Conservation (phyloP, 768 basidiomycete species). For the Pisolithus microcarpus region DNA sequence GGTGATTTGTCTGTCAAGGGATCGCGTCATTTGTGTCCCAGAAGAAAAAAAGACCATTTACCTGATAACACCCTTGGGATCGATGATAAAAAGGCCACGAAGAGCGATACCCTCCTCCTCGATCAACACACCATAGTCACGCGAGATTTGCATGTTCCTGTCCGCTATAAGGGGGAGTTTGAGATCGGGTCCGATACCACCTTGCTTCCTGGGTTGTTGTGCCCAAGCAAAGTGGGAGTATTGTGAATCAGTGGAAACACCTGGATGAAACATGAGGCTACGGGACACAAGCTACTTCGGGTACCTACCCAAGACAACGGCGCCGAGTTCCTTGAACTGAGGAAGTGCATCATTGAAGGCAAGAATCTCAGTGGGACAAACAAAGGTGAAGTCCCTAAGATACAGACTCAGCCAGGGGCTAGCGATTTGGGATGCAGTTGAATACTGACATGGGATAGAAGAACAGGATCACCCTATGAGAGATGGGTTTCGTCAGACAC, state of each 20-base stretch:
- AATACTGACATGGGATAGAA: constrained; percentile 84
- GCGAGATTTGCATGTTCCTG: constrained; percentile 68
- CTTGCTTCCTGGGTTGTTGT: constrained; percentile 70
- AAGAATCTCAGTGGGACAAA: constrained; percentile 93
- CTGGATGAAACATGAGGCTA: constrained; percentile 25
- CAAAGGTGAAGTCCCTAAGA: constrained; percentile 76
- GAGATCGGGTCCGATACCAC: constrained; percentile 86
- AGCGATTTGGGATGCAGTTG: not conserved
- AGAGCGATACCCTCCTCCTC: constrained; percentile 86
- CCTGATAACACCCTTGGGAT: constrained; percentile 74
- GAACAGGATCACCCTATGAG: constrained; percentile 76
- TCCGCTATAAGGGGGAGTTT: constrained; percentile 80
- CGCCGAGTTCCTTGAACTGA: constrained; percentile 65
- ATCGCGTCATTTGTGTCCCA: not conserved
- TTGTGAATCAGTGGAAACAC: constrained; percentile 84
- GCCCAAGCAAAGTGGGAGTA: constrained; percentile 87
- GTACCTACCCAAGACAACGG: constrained; percentile 64
- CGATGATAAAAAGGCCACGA: constrained; percentile 81
- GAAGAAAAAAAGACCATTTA: constrained; percentile 20
- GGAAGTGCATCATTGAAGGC: constrained; percentile 87
- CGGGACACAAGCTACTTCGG: not conserved
- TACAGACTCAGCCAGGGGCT: not conserved
- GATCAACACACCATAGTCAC: constrained; percentile 82
- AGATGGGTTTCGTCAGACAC: not conserved
- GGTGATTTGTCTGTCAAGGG: constrained; percentile 58